Conservation (phyloP, 306 rosid species). For the Astragalus glycyphyllos region DNA sequence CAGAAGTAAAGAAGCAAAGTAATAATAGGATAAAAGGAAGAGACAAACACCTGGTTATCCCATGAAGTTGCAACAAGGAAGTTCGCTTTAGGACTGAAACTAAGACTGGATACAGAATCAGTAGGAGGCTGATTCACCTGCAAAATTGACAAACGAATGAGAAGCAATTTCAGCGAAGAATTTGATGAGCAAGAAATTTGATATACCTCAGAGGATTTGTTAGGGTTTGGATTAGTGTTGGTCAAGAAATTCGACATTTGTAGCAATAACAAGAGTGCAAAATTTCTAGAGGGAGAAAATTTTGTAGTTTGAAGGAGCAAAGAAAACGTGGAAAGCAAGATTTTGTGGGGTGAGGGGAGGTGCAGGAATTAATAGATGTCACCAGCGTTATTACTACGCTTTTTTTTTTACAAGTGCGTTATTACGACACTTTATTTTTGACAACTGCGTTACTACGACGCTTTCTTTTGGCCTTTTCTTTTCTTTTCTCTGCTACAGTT, state of each 20-base stretch:
- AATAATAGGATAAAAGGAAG: not conserved
- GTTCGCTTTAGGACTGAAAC: conserved; percentile 88
- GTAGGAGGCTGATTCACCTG: conserved; percentile 86
- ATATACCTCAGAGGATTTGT: conserved; percentile 71
- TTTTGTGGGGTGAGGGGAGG: not conserved
- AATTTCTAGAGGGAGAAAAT: not conserved
- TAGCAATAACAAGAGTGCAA: not conserved
- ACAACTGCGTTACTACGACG: too few species aligned
- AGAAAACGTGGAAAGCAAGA: not conserved
- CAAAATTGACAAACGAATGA: conserved; percentile 10
- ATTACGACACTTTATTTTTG: too few species aligned
- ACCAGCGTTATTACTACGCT: conserved; percentile 29
- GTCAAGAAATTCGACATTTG: conserved; percentile 52
- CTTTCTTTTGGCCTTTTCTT: conserved; percentile 5
- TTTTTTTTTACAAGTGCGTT: conserved; percentile 6
- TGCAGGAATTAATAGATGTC: too few species aligned
- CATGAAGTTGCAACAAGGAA: conserved; percentile 88
- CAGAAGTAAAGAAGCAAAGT: not conserved
- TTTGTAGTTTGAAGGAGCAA: not conserved
- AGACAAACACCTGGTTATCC: conserved; percentile 79
- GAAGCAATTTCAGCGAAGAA: not conserved
- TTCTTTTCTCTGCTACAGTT: not conserved
- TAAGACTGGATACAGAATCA: conserved; percentile 88
- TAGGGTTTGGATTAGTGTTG: conserved; percentile 58
- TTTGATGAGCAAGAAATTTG: not conserved